These are phyloP conservation scores for Colletotrichum tabaci DNA, from an alignment of 2,329 filamentous ascomycete genomes.

Conservation along the genomic window DNA sequence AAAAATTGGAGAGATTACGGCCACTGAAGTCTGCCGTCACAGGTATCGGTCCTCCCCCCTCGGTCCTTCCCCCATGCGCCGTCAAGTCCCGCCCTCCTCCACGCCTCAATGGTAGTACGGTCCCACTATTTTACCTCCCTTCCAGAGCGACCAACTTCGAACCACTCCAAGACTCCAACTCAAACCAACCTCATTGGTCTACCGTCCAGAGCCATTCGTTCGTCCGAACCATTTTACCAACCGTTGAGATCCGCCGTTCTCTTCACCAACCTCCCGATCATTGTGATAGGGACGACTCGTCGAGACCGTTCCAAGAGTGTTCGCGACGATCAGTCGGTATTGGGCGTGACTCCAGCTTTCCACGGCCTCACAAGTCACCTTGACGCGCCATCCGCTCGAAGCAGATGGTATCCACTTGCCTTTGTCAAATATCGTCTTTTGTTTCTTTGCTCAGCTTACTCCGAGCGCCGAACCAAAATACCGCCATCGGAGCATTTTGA, in stretches of 20 bases:
- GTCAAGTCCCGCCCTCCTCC: background rate
- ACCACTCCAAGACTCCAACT: background rate
- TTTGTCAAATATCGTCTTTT: background rate
- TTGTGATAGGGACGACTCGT: background rate
- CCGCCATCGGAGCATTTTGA: slow-evolving; percentile 2
- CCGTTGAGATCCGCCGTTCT: background rate
- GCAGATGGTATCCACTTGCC: background rate
- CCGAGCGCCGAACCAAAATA: slow-evolving; percentile 20
- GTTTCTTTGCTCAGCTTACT: background rate
- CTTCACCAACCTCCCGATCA: background rate
- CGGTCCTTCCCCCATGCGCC: background rate
- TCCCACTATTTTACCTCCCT: slow-evolving; percentile 5
- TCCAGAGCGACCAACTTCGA: slow-evolving; percentile 7
- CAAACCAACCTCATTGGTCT: background rate
- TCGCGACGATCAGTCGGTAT: background rate
- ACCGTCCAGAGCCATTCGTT: background rate
- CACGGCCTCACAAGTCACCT: background rate
- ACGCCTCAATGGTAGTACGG: background rate
- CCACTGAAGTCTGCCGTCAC: background rate
- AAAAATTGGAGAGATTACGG: background rate
- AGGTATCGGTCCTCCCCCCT: background rate
- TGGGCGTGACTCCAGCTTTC: background rate
- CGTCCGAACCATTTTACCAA: slow-evolving; percentile 2
- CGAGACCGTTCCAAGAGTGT: background rate
- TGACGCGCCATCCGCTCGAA: background rate